Evolutionary conservation across 176 grass and related monocot genomes (phyloP).

Genomic region (Microstegium vimineum): DNA sequence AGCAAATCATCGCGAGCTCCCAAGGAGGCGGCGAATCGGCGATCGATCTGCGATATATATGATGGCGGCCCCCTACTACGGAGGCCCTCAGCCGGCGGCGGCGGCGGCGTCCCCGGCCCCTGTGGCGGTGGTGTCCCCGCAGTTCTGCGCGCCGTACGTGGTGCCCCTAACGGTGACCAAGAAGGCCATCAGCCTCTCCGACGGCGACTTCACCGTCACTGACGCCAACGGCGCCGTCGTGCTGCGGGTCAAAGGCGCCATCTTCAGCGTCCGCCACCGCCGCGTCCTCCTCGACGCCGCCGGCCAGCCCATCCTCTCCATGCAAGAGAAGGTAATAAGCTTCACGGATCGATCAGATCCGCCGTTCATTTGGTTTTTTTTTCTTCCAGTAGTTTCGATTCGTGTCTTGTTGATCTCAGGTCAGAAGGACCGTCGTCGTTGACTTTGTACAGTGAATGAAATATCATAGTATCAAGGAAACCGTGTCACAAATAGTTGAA

Average conservation of each 20-base stretch:
- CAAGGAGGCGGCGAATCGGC: not conserved
- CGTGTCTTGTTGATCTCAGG: not conserved
- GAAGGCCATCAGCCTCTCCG: constrained; percentile 60
- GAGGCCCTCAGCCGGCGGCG: not conserved
- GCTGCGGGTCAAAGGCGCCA: constrained; percentile 46
- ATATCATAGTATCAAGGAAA: not conserved
- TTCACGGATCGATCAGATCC: not conserved
- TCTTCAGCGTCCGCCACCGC: constrained; percentile 50
- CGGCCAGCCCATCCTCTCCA: constrained; percentile 52
- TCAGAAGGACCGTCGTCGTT: not conserved
- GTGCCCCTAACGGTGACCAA: constrained; percentile 59
- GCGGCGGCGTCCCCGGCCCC: not conserved
- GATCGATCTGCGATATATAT: not conserved
- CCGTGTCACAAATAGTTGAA: not conserved
- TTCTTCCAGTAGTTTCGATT: not conserved
- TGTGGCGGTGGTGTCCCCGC: constrained; percentile 48
- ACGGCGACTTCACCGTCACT: constrained; percentile 64
- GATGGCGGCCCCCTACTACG: not conserved
- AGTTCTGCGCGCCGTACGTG: constrained; percentile 60
- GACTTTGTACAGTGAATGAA: not conserved
- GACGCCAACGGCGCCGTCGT: constrained; percentile 65
- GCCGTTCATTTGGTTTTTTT: too few relatives aligned
- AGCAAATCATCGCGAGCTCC: not conserved
- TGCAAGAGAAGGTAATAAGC: constrained; percentile 48
- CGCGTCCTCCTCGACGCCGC: constrained; percentile 55